Base-by-base conservation (phyloP, 2,329 filamentous ascomycete species). In the Mycogone perniciosa region DNA sequence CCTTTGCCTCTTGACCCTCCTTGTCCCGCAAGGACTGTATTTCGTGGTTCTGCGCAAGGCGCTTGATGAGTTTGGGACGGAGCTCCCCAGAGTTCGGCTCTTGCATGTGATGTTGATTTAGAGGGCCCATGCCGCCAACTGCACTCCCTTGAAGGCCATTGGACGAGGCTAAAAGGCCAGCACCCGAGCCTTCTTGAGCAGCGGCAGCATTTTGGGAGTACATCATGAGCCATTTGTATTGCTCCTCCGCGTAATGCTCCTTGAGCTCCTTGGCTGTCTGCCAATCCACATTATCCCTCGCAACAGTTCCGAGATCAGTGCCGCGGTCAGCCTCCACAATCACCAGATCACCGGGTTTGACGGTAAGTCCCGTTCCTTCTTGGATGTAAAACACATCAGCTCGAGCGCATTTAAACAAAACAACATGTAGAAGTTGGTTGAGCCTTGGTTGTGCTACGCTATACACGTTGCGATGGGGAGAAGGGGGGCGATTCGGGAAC, bases 151-250 rank as follows among this genome's bases (percentile, higher is more conserved):
- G 81, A 53, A 84, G 72, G 42, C 81, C 78, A 59, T 79, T 83
- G 10, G 84, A 73, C 10, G 80, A 78, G 7, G 84, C 78, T 69
- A 85, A 77, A 47, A 84, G 74, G 30, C 85, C 82, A 46, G 79
- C 77, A 34, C 79, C 77, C 6, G 78, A 72, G 27, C 80, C 77
- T 55, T 85, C 82, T 50, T 83, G 76, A 26, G 76, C 78, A 26
- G 76, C 79, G 34, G 79, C 79, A 6, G 81, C 88, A 64, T 83
- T 88, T 66, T 90, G 85, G 1, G 90, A 96, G 68, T 96, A 99
- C 88, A 97, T 93, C 87, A 97, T 96, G 48, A 99, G 78, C 89
- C 92, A 97, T 63, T 90, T 91, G 72, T 96, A 96, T 67, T 99
- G 93, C 65, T 97, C 90, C 65, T 96, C 89, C 2, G 88, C 88